Evolutionary conservation across 495 filamentous ascomycete species (phyloP).

Genomic region (Pyronema omphalodes): DNA sequence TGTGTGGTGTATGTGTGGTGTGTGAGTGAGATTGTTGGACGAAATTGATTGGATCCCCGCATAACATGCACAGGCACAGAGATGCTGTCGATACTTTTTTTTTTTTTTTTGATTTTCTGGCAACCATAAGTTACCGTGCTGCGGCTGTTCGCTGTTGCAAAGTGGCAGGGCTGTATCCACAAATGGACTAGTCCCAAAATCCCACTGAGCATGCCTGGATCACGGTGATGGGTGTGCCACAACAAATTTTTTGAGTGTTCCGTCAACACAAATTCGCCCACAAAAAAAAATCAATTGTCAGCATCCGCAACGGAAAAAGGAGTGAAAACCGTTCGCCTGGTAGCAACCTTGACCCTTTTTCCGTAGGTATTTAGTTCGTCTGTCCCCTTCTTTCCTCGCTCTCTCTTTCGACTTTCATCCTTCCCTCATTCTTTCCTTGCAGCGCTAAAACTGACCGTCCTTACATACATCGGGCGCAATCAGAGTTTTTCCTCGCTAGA

Average conservation of each 20-base stretch:
- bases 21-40: neutral
- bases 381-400: neutral
- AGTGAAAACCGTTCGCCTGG: neutral
- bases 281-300: neutral
- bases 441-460: neutral
- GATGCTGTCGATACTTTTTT: neutral
- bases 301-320: neutral
- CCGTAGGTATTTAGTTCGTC: neutral
- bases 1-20: neutral
- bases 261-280: neutral
- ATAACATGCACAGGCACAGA: neutral
- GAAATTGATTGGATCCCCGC: conserved; percentile 1
- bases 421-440: neutral
- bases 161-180: neutral
- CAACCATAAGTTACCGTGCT: neutral
- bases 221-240: neutral
- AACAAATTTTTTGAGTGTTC: neutral
- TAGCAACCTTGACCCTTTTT: neutral
- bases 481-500: conserved; percentile 4
- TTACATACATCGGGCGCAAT: neutral
- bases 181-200: neutral
- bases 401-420: neutral
- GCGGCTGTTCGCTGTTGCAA: neutral
- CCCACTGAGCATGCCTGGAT: too few relatives aligned
- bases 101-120: neutral